Evolutionary conservation across 2,329 filamentous ascomycete species (phyloP).

Genomic region (Botrytis hyacinthi): DNA sequence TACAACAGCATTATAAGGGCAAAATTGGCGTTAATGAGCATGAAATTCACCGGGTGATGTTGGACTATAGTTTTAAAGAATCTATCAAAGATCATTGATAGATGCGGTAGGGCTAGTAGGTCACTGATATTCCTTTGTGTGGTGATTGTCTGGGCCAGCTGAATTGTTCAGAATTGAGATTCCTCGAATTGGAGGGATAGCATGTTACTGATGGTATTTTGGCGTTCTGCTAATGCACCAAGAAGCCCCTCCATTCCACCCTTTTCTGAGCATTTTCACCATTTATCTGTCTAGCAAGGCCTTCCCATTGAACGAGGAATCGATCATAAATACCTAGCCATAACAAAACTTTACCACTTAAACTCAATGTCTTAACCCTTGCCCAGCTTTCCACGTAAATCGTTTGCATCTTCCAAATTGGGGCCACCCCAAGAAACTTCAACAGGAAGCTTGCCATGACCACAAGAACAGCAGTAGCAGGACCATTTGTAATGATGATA

Average conservation of each 20-base stretch:
- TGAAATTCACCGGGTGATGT: neutral
- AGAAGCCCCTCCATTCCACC: slow-evolving; percentile 38
- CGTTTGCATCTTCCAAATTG: slow-evolving; percentile 63
- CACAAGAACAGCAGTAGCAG: slow-evolving; percentile 81
- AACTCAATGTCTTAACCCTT: slow-evolving; percentile 74
- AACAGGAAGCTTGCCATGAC: slow-evolving; percentile 56
- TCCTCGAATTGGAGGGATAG: neutral
- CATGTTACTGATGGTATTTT: neutral
- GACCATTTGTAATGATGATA: slow-evolving; percentile 82
- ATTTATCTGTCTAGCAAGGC: slow-evolving; percentile 36
- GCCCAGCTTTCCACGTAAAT: slow-evolving; percentile 95
- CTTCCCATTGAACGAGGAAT: slow-evolving; percentile 79
- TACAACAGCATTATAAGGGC: slow-evolving; percentile 2
- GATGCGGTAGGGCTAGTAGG: neutral
- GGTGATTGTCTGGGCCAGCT: neutral
- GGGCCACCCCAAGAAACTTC: slow-evolving; percentile 47
- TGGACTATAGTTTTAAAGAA: neutral
- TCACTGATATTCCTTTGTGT: neutral
- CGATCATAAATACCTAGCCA: slow-evolving; percentile 65
- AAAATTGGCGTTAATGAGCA: slow-evolving; percentile 15
- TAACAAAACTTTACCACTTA: slow-evolving; percentile 77
- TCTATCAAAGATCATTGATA: neutral
- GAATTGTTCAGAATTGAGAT: neutral
- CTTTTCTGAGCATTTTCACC: slow-evolving; percentile 27
- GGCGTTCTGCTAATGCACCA: slow-evolving; percentile 32